A percentile compares a stretch with the other conserved stretches of the same genome.
These are phyloP conservation scores for Helicocarpus griseus DNA, from an alignment of 2,329 filamentous ascomycete genomes.

Conservation along the genomic window DNA sequence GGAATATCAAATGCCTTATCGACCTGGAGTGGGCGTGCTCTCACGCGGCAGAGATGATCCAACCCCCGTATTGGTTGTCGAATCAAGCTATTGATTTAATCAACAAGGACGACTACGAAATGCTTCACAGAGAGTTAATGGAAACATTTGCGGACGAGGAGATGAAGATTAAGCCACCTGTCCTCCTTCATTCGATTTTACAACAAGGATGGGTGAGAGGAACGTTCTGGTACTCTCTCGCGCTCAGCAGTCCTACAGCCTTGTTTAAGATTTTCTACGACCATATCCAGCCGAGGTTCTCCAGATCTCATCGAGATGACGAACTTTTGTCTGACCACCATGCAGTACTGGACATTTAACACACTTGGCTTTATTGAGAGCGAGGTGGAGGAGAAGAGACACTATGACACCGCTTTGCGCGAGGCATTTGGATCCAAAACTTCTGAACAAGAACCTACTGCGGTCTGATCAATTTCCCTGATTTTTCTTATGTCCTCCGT, in stretches of 20 bases:
- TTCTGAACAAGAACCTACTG: constrained; percentile 1
- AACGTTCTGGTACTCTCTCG: constrained; percentile 3
- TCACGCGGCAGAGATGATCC: constrained; percentile 21
- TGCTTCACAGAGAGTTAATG: constrained; percentile 9
- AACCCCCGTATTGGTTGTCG: constrained; percentile 22
- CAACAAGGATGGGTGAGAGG: constrained; percentile 14
- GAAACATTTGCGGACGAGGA: constrained; percentile 8
- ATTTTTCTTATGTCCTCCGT: background rate
- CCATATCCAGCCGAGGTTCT: constrained; percentile 9
- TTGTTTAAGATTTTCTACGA: constrained; percentile 1
- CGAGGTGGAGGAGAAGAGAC: constrained; percentile 16
- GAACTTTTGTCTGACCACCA: constrained; percentile 4
- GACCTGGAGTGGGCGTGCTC: constrained; percentile 16
- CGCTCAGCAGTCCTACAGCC: background rate
- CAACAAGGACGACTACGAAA: constrained; percentile 8
- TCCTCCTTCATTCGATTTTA: constrained; percentile 8
- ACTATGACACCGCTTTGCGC: constrained; percentile 13
- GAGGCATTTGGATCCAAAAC: no score
- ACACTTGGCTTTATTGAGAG: constrained; percentile 11
- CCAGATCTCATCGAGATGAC: constrained; percentile 12
- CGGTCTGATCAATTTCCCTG: background rate
- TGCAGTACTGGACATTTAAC: constrained; percentile 15
- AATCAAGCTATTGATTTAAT: constrained; percentile 13
- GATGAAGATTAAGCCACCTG: background rate
- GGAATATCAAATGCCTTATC: constrained; percentile 25